Conservation (phyloP, 371 early-diverging fungal species). For the Zychaea mexicana region DNA sequence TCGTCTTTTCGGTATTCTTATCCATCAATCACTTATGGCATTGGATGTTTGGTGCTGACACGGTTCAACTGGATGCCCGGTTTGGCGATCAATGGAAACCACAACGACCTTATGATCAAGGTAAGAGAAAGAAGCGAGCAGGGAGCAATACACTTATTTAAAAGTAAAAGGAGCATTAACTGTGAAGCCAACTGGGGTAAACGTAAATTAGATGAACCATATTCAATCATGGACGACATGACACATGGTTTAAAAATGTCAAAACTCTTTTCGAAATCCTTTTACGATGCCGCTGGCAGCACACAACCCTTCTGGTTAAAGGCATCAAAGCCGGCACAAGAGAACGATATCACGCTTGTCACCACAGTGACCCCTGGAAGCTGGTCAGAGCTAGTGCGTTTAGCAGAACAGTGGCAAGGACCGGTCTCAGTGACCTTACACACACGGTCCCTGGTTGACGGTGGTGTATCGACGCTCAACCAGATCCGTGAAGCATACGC, state of each 20-base stretch:
- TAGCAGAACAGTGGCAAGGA: conserved; percentile 49
- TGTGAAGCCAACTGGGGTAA: not conserved
- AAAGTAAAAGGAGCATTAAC: not conserved
- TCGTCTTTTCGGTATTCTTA: conserved; percentile 44
- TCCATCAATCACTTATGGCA: conserved; percentile 42
- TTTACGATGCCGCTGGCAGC: conserved; percentile 33
- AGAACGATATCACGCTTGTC: conserved; percentile 38
- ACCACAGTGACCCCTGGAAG: conserved; percentile 39
- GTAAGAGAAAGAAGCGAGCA: conserved; percentile 15
- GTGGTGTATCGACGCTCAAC: conserved; percentile 4
- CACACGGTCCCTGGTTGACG: conserved; percentile 20
- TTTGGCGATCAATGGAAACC: conserved; percentile 39
- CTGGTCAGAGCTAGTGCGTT: conserved; percentile 36
- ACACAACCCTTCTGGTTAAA: conserved; percentile 47
- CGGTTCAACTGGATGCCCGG: conserved; percentile 11
- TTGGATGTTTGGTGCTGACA: conserved; percentile 21
- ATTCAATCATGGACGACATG: conserved; percentile 42
- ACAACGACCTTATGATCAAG: conserved; percentile 46
- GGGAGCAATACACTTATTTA: not conserved
- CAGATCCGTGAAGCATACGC: conserved; percentile 24
- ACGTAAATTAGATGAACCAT: conserved; percentile 23
- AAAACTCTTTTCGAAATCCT: conserved; percentile 46
- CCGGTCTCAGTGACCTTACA: conserved; percentile 50
- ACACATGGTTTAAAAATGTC: conserved; percentile 48
- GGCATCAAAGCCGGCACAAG: conserved; percentile 19